Conservation (phyloP, 768 basidiomycete genomes). For the Arthromyces matolae region DNA sequence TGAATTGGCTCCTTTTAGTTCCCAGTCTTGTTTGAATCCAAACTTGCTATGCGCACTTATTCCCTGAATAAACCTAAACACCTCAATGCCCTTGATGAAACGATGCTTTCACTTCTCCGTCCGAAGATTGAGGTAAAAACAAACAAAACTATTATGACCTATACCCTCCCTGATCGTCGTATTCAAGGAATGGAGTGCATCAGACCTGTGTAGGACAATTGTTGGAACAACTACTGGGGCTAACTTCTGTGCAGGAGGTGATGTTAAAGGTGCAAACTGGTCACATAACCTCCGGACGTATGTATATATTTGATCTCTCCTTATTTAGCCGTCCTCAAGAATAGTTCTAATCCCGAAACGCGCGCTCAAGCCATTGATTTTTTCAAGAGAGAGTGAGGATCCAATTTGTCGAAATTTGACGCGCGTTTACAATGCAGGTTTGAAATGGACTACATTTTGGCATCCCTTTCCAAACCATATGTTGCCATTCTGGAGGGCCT, state of each 20-base stretch:
- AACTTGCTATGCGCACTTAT: constrained; percentile 60
- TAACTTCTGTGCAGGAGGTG: constrained; percentile 94
- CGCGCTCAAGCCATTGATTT: constrained; percentile 71
- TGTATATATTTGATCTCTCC: background rate
- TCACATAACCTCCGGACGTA: constrained; percentile 2
- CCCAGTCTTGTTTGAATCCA: constrained; percentile 68
- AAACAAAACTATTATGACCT: too few relatives aligned
- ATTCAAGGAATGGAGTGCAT: constrained; percentile 69
- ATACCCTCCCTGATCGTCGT: constrained; percentile 9
- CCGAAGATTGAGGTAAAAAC: constrained; percentile 70
- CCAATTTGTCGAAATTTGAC: constrained; percentile 14
- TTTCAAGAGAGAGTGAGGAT: constrained; percentile 83
- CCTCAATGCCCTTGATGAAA: constrained; percentile 76
- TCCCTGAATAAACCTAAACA: constrained; percentile 77
- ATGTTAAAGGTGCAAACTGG: constrained; percentile 71
- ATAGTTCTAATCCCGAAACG: constrained; percentile 48
- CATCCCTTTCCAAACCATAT: constrained; percentile 80
- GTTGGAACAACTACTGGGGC: constrained; percentile 67
- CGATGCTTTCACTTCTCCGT: constrained; percentile 71
- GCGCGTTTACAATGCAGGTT: constrained; percentile 45
- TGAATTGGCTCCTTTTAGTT: constrained; percentile 29
- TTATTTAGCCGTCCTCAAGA: constrained; percentile 49
- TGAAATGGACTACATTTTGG: constrained; percentile 72
- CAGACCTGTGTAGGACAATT: constrained; percentile 68
- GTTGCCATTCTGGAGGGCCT: constrained; percentile 87